Evolutionary conservation across 163 green algal genomes (phyloP).

Genomic region (Prototheca wickerhamii): DNA sequence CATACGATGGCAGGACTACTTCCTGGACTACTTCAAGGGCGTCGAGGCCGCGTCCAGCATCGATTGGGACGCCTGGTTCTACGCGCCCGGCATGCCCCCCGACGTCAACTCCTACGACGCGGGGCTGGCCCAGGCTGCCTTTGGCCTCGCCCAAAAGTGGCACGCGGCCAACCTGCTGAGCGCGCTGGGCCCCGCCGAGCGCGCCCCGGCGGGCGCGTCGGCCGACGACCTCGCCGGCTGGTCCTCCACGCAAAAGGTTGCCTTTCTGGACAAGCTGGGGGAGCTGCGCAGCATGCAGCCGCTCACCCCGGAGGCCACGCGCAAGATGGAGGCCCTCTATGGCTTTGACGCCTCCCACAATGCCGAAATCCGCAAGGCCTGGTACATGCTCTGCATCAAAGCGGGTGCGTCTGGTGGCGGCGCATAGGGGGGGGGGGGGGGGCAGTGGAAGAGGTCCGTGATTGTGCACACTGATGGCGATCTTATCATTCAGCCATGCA

Average conservation of each 20-base stretch:
- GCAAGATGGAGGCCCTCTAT: slow-evolving; percentile 53
- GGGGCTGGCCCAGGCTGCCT: slow-evolving; percentile 41
- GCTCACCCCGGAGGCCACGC: slow-evolving; percentile 36
- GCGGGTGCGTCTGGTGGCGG: slow-evolving; percentile 4
- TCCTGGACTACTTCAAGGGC: slow-evolving; percentile 60
- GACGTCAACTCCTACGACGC: slow-evolving; percentile 69
- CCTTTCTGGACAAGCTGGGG: slow-evolving; percentile 67
- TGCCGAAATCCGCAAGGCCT: slow-evolving; percentile 55
- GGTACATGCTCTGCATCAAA: slow-evolving; percentile 54
- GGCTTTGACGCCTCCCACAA: slow-evolving; percentile 53
- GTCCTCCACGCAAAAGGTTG: slow-evolving; percentile 54
- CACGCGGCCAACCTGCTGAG: slow-evolving; percentile 61
- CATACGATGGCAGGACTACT: slow-evolving; percentile 29
- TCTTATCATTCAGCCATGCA: no score
- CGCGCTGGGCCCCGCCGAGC: slow-evolving; percentile 29
- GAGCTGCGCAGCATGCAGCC: slow-evolving; percentile 38
- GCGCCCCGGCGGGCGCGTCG: slow-evolving; percentile 6
- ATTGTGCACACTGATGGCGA: neutral
- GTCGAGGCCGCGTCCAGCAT: slow-evolving; percentile 33
- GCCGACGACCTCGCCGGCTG: slow-evolving; percentile 51
- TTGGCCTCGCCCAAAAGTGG: slow-evolving; percentile 59
- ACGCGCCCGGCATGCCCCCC: slow-evolving; percentile 64
- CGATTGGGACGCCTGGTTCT: slow-evolving; percentile 79
- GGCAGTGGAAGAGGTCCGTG: neutral
- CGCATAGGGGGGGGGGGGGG: neutral